Conservation (phyloP, 768 basidiomycete species). For the Asterophora parasitica region DNA sequence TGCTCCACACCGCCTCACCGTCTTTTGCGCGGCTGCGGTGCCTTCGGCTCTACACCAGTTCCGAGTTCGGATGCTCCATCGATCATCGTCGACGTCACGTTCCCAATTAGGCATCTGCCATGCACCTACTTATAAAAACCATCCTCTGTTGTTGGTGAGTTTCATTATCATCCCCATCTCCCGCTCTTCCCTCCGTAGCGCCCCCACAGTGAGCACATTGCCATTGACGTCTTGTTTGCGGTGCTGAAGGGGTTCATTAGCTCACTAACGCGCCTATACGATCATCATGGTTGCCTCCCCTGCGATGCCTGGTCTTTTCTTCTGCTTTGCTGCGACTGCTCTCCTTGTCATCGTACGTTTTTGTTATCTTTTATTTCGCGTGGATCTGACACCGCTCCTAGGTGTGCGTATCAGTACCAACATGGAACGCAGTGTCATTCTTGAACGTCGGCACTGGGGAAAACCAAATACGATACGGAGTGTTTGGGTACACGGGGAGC, state of each 20-base stretch:
- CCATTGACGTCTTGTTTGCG: background rate
- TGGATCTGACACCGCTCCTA: slow-evolving; percentile 19
- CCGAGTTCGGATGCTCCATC: slow-evolving; percentile 6
- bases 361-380: background rate
- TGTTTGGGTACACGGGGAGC: slow-evolving; percentile 73
- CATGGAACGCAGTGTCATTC: slow-evolving; percentile 69
- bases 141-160: slow-evolving; percentile 1
- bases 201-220: background rate
- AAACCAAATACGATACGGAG: slow-evolving; percentile 53
- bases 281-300: slow-evolving; percentile 47
- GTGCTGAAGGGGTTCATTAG: background rate
- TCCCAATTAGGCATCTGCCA: slow-evolving; percentile 3
- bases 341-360: slow-evolving; percentile 62
- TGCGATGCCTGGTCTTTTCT: slow-evolving; percentile 65
- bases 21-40: slow-evolving; percentile 5
- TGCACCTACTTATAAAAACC: slow-evolving; percentile 2
- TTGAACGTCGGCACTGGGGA: slow-evolving; percentile 44
- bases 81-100: slow-evolving; percentile 9
- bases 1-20: background rate
- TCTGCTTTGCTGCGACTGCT: slow-evolving; percentile 66
- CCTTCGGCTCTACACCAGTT: slow-evolving; percentile 1
- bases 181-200: background rate
- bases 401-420: slow-evolving; percentile 71
- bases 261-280: background rate
- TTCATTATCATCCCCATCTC: background rate